Evolutionary conservation across 306 rosid genomes (phyloP).

Genomic region (Rubus parviflorus): DNA sequence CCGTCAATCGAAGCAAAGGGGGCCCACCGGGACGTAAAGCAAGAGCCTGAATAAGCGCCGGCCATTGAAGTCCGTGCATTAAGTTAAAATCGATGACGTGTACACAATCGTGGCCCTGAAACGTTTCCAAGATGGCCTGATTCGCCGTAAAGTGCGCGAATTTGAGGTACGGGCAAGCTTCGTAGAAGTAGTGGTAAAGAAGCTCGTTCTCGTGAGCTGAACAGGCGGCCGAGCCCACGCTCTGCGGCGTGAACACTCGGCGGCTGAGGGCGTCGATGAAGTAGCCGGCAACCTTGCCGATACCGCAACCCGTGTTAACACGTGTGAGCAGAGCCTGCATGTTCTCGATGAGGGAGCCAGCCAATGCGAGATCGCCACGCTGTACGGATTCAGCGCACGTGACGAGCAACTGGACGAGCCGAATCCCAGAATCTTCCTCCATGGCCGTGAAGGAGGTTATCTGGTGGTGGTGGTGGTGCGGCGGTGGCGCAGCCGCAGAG

Average conservation of each 20-base stretch:
- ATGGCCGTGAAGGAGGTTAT: constrained; percentile 39
- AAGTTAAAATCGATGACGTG: constrained; percentile 92
- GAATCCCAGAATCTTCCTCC: constrained; percentile 87
- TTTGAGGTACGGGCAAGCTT: constrained; percentile 82
- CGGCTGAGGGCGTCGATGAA: constrained; percentile 81
- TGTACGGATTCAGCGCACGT: constrained; percentile 83
- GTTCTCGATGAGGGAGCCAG: constrained; percentile 70
- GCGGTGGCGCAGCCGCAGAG: not conserved
- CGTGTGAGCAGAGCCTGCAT: constrained; percentile 60
- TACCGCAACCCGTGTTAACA: constrained; percentile 67
- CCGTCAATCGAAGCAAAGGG: constrained; percentile 66
- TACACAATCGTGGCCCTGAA: constrained; percentile 77
- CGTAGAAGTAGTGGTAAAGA: constrained; percentile 77
- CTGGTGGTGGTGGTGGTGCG: constrained; percentile 35
- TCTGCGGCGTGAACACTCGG: constrained; percentile 48
- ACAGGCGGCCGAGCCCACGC: constrained; percentile 3
- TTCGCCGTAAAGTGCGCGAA: constrained; percentile 96
- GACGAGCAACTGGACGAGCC: constrained; percentile 72
- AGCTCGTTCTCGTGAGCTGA: constrained; percentile 56
- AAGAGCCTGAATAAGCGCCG: constrained; percentile 79
- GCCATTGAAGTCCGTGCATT: constrained; percentile 95
- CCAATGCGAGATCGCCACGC: constrained; percentile 64
- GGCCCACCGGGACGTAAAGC: constrained; percentile 93
- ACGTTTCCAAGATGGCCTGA: constrained; percentile 83
- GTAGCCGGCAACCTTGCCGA: constrained; percentile 85